Evolutionary conservation across 2,329 filamentous ascomycete species (phyloP).

Genomic region (Ceratocystis cubensis): DNA sequence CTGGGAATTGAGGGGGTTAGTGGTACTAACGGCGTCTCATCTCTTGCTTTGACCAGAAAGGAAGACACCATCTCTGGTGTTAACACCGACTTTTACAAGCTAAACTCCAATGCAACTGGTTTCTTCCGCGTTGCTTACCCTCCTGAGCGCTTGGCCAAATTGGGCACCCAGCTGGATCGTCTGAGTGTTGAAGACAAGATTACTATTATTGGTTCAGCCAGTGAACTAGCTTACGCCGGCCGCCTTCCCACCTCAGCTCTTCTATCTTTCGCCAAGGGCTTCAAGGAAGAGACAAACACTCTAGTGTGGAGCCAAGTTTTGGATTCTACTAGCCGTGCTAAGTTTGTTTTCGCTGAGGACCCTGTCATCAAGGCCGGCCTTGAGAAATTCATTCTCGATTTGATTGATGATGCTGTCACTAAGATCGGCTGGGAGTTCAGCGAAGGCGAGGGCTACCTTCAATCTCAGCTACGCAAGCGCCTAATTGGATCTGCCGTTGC

Average conservation of each 20-base stretch:
- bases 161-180: constrained; percentile 62
- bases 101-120: constrained; percentile 79
- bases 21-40: constrained; percentile 48
- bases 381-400: constrained; percentile 63
- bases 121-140: constrained; percentile 92
- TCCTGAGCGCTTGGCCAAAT: constrained; percentile 64
- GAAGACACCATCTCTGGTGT: constrained; percentile 63
- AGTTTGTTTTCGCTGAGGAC: constrained; percentile 74
- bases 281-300: constrained; percentile 68
- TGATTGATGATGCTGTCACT: constrained; percentile 63
- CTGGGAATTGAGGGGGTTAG: constrained; percentile 69
- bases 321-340: constrained; percentile 60
- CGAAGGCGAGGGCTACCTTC: constrained; percentile 68
- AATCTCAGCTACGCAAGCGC: constrained; percentile 67
- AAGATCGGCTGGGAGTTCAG: constrained; percentile 76
- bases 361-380: constrained; percentile 58
- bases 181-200: constrained; percentile 84
- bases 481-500: constrained; percentile 64
- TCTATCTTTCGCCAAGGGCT: constrained; percentile 72
- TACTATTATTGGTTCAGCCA: constrained; percentile 77
- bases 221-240: constrained; percentile 77
- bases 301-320: constrained; percentile 83
- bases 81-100: constrained; percentile 75
- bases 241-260: constrained; percentile 71
- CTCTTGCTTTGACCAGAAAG: constrained; percentile 60